Evolutionary conservation across 257 asterid genomes (phyloP).

Genomic region (Ligustrum vulgare): DNA sequence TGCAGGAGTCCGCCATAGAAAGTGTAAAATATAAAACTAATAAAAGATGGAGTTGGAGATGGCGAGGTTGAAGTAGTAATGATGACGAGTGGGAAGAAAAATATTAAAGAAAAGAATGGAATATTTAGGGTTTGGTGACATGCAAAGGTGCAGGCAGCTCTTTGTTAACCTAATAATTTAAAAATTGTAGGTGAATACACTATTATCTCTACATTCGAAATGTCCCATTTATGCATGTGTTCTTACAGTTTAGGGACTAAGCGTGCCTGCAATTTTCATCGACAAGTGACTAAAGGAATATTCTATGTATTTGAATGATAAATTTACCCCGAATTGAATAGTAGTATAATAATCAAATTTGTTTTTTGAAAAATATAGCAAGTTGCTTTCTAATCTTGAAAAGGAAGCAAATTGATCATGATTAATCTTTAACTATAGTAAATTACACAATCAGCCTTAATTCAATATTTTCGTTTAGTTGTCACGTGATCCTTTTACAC

Average conservation of each 20-base stretch:
- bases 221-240: neutral
- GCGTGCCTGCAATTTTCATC: neutral
- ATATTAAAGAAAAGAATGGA: slow-evolving; percentile 11
- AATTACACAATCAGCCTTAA: too few species aligned
- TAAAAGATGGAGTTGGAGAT: neutral
- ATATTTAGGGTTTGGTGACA: slow-evolving; percentile 31
- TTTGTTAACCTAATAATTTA: too few species aligned
- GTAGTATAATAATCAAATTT: too few species aligned
- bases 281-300: neutral
- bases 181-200: too few species aligned
- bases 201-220: neutral
- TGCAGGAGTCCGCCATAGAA: neutral
- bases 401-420: neutral
- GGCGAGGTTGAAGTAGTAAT: neutral
- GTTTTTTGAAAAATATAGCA: too few species aligned
- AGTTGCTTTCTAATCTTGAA: neutral
- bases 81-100: slow-evolving; percentile 20
- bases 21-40: neutral
- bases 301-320: neutral
- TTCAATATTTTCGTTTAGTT: too few species aligned
- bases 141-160: slow-evolving; percentile 10
- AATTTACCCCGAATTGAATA: neutral
- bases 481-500: too few species aligned
- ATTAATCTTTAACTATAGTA: too few species aligned
- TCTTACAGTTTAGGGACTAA: neutral